Percentiles rank a stretch among this genome's conserved stretches.
Evolutionary conservation across 2,329 filamentous ascomycete species (phyloP).

Genomic region (Neofusicoccum umdonicola): DNA sequence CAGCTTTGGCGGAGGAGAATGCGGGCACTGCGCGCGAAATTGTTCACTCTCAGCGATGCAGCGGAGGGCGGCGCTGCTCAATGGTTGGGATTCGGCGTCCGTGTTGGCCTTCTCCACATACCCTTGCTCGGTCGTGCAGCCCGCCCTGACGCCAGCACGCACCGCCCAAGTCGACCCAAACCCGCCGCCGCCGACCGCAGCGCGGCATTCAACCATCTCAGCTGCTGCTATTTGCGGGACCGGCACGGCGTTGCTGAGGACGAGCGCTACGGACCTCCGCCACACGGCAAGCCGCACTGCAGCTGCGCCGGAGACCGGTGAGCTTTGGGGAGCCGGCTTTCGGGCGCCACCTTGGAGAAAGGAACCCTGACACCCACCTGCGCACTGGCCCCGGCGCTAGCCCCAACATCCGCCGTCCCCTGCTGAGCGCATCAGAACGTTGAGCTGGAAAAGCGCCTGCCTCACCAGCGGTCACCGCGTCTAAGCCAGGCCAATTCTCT

Average conservation of each 20-base stretch:
- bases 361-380: no score
- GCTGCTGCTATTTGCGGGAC: neutral
- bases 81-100: no score
- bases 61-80: neutral
- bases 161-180: neutral
- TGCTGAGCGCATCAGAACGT: constrained; percentile 1
- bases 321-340: neutral
- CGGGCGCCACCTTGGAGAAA: no score
- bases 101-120: neutral
- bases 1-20: neutral
- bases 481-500: constrained; percentile 8
- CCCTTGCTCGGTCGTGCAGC: no score
- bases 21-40: constrained; percentile 3
- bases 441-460: constrained; percentile 1
- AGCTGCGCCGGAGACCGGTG: neutral
- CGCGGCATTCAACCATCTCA: neutral
- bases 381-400: neutral
- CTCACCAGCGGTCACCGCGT: neutral
- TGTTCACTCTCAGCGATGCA: neutral
- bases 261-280: neutral
- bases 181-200: neutral
- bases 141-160: neutral
- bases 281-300: neutral
- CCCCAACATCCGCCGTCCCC: neutral
- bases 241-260: neutral